Conservation (phyloP, 1,139 yeast species). For the Fermentozyma sake region DNA sequence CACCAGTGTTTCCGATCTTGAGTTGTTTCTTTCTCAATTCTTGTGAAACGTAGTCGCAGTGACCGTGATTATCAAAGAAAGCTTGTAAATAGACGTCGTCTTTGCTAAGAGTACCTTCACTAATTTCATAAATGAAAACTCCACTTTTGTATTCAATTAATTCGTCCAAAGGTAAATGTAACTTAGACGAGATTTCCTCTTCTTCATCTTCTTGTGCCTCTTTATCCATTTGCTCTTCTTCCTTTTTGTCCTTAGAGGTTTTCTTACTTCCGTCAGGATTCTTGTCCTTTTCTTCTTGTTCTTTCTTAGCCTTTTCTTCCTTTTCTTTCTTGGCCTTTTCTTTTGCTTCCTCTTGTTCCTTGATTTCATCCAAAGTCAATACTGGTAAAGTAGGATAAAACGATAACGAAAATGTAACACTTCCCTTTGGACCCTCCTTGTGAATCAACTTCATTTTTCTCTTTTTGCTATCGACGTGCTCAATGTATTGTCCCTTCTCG, state of each 20-base stretch:
- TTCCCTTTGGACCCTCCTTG: constrained; percentile 79
- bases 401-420: constrained; percentile 63
- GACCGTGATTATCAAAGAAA: constrained; percentile 70
- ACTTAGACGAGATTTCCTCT: constrained; percentile 31
- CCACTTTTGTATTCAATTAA: constrained; percentile 66
- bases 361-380: constrained; percentile 67
- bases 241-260: constrained; percentile 10
- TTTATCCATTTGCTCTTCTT: constrained; percentile 30
- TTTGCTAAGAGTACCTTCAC: constrained; percentile 52
- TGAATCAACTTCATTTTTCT: constrained; percentile 61
- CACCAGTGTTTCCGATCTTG: constrained; percentile 61
- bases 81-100: constrained; percentile 62
- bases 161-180: constrained; percentile 60
- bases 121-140: constrained; percentile 63
- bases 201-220: constrained; percentile 34
- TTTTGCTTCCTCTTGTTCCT: constrained; percentile 46
- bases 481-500: constrained; percentile 62
- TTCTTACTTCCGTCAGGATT: constrained; percentile 21
- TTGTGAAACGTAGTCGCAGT: constrained; percentile 54
- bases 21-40: constrained; percentile 36
- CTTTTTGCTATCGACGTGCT: constrained; percentile 51
- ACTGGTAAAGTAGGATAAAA: constrained; percentile 83
- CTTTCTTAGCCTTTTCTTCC: constrained; percentile 19
- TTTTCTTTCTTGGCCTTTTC: constrained; percentile 24
- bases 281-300: constrained; percentile 22